Percentiles rank a stretch among this genome's conserved stretches.
Conservation (phyloP, 345 rosid species). For the Ceriops zippeliana region DNA sequence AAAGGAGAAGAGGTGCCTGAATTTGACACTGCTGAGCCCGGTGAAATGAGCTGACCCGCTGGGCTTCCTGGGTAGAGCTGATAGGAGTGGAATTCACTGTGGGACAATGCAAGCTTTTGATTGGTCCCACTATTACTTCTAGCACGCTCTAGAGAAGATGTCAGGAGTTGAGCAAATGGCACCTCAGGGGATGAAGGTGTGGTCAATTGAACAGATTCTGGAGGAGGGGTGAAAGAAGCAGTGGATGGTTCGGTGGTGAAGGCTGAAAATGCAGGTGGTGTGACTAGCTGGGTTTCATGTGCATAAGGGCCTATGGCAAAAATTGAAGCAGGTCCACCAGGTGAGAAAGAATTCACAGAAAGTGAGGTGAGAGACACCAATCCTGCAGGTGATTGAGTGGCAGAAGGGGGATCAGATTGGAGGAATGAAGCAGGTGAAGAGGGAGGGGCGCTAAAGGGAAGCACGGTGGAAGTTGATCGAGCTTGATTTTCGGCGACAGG, state of each 20-base stretch:
- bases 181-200: constrained; percentile 98
- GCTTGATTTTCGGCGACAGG: constrained; percentile 39
- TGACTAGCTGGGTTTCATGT: constrained; percentile 86
- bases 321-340: constrained; percentile 62
- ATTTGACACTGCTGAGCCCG: constrained; percentile 70
- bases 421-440: constrained; percentile 93
- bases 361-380: constrained; percentile 51
- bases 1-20: constrained; percentile 93
- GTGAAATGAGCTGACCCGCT: constrained; percentile 73
- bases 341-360: constrained; percentile 52
- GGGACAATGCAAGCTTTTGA: constrained; percentile 61
- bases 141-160: constrained; percentile 82
- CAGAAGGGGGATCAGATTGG: constrained; percentile 81
- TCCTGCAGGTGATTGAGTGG: constrained; percentile 71
- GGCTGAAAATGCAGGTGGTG: constrained; percentile 93
- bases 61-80: constrained; percentile 80
- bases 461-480: constrained; percentile 44
- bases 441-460: constrained; percentile 88
- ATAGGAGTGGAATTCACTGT: constrained; percentile 59
- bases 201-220: constrained; percentile 71
- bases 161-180: constrained; percentile 82
- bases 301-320: constrained; percentile 88
- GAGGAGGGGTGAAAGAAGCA: constrained; percentile 89
- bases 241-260: constrained; percentile 89
- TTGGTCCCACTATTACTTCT: constrained; percentile 55